Evolutionary conservation across 2,329 filamentous ascomycete species (phyloP).

Genomic region (Epichloe amarillans): DNA sequence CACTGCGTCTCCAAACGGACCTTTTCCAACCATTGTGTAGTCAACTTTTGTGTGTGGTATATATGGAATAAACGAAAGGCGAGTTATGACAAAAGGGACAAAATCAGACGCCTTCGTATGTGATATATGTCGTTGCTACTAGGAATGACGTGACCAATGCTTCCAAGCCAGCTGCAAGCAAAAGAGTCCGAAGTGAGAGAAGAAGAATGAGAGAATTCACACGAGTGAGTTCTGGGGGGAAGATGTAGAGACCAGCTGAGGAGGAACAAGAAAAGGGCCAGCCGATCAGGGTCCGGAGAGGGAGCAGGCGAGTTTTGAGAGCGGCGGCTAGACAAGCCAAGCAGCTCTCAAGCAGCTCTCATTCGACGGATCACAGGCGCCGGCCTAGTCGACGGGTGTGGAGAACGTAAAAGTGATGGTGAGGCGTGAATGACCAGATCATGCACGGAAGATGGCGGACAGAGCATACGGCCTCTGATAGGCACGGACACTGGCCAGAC

Average conservation of each 20-base stretch:
- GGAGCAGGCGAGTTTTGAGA: conserved; percentile 40
- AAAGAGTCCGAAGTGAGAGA: conserved; percentile 11
- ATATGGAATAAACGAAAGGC: conserved; percentile 4
- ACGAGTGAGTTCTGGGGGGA: conserved; percentile 15
- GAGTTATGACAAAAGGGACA: conserved; percentile 2
- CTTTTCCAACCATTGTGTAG: conserved; percentile 26
- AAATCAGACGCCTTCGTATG: not conserved
- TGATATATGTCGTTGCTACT: conserved; percentile 1
- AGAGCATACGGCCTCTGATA: conserved; percentile 2
- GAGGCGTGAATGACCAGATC: conserved; percentile 10
- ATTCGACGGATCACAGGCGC: conserved; percentile 24
- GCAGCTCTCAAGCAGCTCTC: conserved; percentile 11
- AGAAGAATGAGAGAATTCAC: conserved; percentile 22
- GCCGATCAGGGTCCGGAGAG: conserved; percentile 22
- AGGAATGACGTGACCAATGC: conserved; percentile 5
- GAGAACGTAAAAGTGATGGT: conserved; percentile 13
- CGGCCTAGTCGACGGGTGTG: conserved; percentile 14
- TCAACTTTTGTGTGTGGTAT: conserved; percentile 3
- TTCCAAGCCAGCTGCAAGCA: conserved; percentile 10
- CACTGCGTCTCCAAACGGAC: conserved; percentile 15
- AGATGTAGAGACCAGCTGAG: conserved; percentile 43
- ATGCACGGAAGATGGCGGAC: conserved; percentile 1
- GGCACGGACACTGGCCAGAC: conserved; percentile 2
- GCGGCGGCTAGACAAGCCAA: conserved; percentile 14
- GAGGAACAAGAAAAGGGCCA: conserved; percentile 25